Base-by-base conservation (phyloP, 75 land plant species). In the Pinus albicaulis region DNA sequence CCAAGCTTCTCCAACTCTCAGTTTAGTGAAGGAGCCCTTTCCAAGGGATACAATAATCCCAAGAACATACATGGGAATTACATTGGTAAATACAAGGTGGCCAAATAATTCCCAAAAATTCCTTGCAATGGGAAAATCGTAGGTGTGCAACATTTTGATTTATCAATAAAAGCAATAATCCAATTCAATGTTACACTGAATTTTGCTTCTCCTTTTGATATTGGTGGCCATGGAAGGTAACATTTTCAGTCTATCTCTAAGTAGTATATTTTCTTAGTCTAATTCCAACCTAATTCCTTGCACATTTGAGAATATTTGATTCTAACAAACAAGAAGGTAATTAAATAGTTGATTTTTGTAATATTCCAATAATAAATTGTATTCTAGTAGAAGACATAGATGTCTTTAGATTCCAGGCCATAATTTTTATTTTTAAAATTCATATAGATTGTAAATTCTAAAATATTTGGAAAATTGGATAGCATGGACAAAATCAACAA, bases 181-280 rank as follows among this genome's bases (percentile, higher is more conserved):
- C 79, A 74, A 23, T 85, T 87, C 59, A 87, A 89, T 78, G 80
- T 84, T 22, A 74, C 76, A 3, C 72, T 36, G 0, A 87, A 89
- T 56, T 80, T 73, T 80, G 87, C 86, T 41, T 89, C 89, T 25
- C 94, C 91, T 4, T 80, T 92, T 24, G 94, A 92, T 85, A 84
- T 74, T 28, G 92, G 85, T 77, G 94, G 94, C 25, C 94, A 92
- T 85, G 91, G 91, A 59, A 92, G 82, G 94, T 81, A 72, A 83
- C 84, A 57, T 15, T 7, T 15, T 15, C 3, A 6, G 31, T 31
- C 31, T 2, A 31, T 31, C 0, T 31, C 1, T 31, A 31, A 1
- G 31, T 31, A 31, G 2, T 31, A 31, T 31, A 1, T 31, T 31
- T 1, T 31, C 1, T 31, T 0, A 31, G 2, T 31, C 0, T 31